Percentiles rank a stretch among this genome's conserved stretches.
These are phyloP conservation scores for Leishmania tropica DNA, from an alignment of 208 protist genomes.

Conservation along the genomic window DNA sequence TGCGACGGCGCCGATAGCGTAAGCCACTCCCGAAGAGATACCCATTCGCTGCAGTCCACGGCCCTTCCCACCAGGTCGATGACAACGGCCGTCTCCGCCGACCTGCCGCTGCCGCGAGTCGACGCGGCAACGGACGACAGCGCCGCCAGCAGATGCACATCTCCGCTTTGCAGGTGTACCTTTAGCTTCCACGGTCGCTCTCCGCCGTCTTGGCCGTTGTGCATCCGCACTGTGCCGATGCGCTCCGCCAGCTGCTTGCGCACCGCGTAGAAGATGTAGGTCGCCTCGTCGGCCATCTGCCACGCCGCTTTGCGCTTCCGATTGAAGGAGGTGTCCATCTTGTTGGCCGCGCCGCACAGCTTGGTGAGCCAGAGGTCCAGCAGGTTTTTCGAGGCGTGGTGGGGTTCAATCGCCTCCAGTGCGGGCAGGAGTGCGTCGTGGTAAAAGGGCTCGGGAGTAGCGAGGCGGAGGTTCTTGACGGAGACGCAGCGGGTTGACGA, in stretches of 20 bases:
- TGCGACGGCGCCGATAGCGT: neutral
- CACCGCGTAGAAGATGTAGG: conserved; percentile 25
- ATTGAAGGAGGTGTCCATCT: conserved; percentile 29
- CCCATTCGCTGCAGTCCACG: neutral
- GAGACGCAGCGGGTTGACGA: conserved; percentile 5
- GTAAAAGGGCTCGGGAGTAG: conserved; percentile 26
- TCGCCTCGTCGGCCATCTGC: conserved; percentile 28
- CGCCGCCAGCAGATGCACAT: neutral
- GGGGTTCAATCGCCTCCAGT: conserved; percentile 39
- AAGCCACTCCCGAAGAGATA: conserved; percentile 16
- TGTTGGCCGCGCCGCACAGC: conserved; percentile 34
- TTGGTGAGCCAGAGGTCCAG: conserved; percentile 41
- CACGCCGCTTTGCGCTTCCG: conserved; percentile 30
- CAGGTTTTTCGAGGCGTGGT: conserved; percentile 38
- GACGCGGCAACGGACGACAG: neutral
- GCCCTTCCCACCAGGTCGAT: conserved; percentile 15
- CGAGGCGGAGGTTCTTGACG: conserved; percentile 24
- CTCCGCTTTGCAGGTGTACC: conserved; percentile 8
- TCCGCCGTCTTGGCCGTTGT: neutral
- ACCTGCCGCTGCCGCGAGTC: neutral
- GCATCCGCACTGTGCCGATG: conserved; percentile 3
- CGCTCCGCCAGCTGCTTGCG: conserved; percentile 25
- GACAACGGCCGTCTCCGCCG: conserved; percentile 9
- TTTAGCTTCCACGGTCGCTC: neutral
- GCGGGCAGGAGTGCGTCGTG: conserved; percentile 38